A percentile compares a stretch with the other conserved stretches of the same genome.
Conservation (phyloP, 768 basidiomycete species). For the Hericium coralloides region DNA sequence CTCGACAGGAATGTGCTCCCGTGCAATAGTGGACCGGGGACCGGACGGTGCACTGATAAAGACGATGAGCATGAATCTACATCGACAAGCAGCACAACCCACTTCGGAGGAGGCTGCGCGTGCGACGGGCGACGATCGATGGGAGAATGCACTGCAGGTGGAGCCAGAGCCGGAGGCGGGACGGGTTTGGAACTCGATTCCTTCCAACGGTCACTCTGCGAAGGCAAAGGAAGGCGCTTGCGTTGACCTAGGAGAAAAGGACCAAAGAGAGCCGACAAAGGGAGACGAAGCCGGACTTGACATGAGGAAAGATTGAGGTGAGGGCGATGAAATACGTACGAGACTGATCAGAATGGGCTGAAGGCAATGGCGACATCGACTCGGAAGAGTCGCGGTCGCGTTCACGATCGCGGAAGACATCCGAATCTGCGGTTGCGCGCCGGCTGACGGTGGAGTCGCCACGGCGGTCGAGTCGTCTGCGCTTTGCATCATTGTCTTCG, state of each 20-base stretch:
- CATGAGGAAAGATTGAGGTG: constrained; percentile 4
- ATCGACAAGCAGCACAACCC: not conserved
- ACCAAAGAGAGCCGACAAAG: not conserved
- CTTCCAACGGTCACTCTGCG: constrained; percentile 12
- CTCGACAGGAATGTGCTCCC: constrained; percentile 2
- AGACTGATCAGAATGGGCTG: constrained; percentile 6
- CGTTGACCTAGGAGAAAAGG: constrained; percentile 9
- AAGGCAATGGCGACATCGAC: constrained; percentile 10
- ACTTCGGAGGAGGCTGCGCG: constrained; percentile 3
- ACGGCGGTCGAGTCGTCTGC: constrained; percentile 8
- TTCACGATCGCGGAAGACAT: constrained; percentile 3
- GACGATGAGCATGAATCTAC: not conserved
- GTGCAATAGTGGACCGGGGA: constrained; percentile 5
- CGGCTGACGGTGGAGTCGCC: constrained; percentile 2
- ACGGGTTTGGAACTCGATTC: constrained; percentile 2
- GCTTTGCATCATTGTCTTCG: constrained; percentile 9
- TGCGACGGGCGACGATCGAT: not conserved
- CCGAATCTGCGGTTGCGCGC: constrained; percentile 5
- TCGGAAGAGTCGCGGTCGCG: constrained; percentile 4
- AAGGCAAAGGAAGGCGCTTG: constrained; percentile 9
- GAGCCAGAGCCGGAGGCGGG: not conserved
- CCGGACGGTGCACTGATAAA: constrained; percentile 2
- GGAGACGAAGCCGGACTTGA: constrained; percentile 3
- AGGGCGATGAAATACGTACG: constrained; percentile 9
- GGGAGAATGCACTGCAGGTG: not conserved